Base-by-base conservation (phyloP, 257 asterid species). In the Mentha longifolia region DNA sequence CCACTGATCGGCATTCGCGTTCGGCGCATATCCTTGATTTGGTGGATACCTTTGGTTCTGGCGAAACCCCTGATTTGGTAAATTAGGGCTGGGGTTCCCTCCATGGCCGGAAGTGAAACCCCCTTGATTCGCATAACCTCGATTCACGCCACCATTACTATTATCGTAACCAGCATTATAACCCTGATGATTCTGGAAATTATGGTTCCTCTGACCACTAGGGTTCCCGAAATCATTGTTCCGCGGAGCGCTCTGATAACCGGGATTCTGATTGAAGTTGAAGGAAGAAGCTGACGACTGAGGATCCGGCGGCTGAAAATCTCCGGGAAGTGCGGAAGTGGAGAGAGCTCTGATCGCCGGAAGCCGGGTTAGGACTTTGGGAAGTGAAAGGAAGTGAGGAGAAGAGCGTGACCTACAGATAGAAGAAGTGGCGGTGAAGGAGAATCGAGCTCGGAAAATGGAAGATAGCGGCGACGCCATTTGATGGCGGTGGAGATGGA, bases 391-490 rank as follows among this genome's bases (percentile, higher is more conserved):
- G 76, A 73, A 78, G 51, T 41, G 43, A 9, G 76, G 50, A 7
- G 77, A 72, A 25, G 58, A 71, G 66, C 84, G 81, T 45, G 81
- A 84, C 83, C 71, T 80, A 50, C 61, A 30, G 13, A 68, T 51
- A 59, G 80, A 67, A 8, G 67, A 41, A n/a, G 79, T 30, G 39
- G 64, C 1, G 57, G 76, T 41, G 67, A 69, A 65, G 77, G 86
- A 76, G 46, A 80, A 69, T 28, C 83, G 85, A 71, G 80, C 80
- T 41, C 78, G 43, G 78, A 77, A 80, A 76, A 85, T 76, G 9
- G 75, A 65, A 10, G 85, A 68, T 12, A 74, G 69, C 51, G 86
- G 74, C 1, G 84, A 81, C 76, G 86, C 91, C 91, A 86, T 86
- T 61, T 64, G 56, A 19, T 16, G 33, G 75, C 46, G 58, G 72